These are phyloP conservation scores for Uronychia binucleata DNA, from an alignment of 73 alveolate genomes.

Conservation along the genomic window DNA sequence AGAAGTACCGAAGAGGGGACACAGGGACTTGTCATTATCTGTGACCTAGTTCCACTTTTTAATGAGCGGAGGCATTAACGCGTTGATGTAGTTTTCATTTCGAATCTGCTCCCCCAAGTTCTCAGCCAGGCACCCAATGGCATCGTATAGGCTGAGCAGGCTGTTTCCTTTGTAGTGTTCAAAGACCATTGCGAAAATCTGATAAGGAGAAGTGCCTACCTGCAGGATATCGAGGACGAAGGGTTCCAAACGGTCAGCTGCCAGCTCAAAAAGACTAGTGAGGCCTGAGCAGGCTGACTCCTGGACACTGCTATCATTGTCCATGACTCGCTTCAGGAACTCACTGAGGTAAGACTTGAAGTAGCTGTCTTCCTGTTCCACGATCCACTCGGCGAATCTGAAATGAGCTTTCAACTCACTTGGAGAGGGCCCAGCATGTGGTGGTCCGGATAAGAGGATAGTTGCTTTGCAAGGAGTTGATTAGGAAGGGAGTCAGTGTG, in stretches of 20 bases:
- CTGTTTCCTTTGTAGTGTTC: constrained; percentile 50
- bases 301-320: constrained; percentile 22
- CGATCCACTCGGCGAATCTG: constrained; percentile 43
- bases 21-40: constrained; percentile 39
- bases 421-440: constrained; percentile 66
- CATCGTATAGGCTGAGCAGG: constrained; percentile 36
- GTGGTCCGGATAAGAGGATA: constrained; percentile 40
- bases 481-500: constrained; percentile 46
- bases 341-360: constrained; percentile 10
- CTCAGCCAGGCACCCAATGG: constrained; percentile 44
- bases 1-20: constrained; percentile 34
- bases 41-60: constrained; percentile 39
- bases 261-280: constrained; percentile 10
- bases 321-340: constrained; percentile 27
- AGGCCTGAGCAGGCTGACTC: constrained; percentile 41
- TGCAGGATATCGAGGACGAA: background rate
- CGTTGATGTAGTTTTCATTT: constrained; percentile 6
- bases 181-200: constrained; percentile 17
- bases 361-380: constrained; percentile 4
- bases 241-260: background rate
- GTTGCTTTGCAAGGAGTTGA: constrained; percentile 9
- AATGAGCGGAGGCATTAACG: constrained; percentile 30
- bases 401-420: background rate
- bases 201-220: background rate
- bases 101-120: constrained; percentile 12